phyloP scores from a whole-genome alignment of 129 eudicot species.

The Flaveria trinervia region DNA sequence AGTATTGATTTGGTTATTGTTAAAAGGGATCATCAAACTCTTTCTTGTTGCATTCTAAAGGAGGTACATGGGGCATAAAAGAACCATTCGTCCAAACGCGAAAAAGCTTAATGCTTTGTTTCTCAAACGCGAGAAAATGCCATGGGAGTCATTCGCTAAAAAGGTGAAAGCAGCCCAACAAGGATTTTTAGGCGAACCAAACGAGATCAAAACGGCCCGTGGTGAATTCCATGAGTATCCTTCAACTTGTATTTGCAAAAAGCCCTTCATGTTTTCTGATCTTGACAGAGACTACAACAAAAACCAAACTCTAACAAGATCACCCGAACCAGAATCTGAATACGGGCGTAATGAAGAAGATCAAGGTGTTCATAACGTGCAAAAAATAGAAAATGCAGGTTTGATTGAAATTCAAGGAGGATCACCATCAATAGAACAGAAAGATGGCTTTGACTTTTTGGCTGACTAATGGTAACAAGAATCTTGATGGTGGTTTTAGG shows the following conservation, averaged over 20 bases:
- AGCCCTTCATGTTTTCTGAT: constrained; percentile 41
- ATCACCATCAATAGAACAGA: constrained; percentile 23
- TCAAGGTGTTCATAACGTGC: constrained; percentile 35
- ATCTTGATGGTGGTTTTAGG: constrained; percentile 16
- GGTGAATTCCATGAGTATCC: constrained; percentile 93
- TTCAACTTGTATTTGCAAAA: constrained; percentile 77
- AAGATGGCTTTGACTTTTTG: constrained; percentile 41
- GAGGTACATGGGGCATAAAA: constrained; percentile 96
- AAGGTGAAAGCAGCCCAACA: constrained; percentile 92
- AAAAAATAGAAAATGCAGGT: constrained; percentile 25
- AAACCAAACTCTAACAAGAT: constrained; percentile 19
- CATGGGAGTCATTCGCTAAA: constrained; percentile 78
- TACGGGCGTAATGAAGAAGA: constrained; percentile 33
- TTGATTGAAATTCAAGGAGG: constrained; percentile 17
- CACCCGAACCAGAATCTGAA: constrained; percentile 28
- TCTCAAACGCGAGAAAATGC: constrained; percentile 55
- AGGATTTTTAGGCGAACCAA: constrained; percentile 97
- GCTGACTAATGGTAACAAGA: constrained; percentile 45
- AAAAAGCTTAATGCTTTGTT: constrained; percentile 79
- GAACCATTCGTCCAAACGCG: constrained; percentile 92
- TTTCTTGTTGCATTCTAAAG: constrained; percentile 42
- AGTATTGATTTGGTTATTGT: too few relatives aligned
- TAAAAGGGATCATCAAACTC: neutral
- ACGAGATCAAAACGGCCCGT: constrained; percentile 81
- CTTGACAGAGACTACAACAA: constrained; percentile 17